These are phyloP conservation scores for Arthrobotrys iridis DNA, from an alignment of 2,329 filamentous ascomycete genomes.

Conservation along the genomic window DNA sequence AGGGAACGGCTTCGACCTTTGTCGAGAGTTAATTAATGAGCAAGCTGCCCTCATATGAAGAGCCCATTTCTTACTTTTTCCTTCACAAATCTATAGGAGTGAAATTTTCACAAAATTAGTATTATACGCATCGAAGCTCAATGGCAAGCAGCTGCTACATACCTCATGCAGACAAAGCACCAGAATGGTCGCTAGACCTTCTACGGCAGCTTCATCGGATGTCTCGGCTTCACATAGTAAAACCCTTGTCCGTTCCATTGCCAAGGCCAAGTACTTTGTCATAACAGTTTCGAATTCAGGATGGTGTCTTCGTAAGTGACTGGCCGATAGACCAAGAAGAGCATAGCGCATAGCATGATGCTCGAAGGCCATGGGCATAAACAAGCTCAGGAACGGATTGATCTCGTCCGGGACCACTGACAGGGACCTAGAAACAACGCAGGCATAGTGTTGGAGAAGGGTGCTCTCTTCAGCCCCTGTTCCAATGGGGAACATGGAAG, in stretches of 20 bases:
- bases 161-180: slow-evolving; percentile 55
- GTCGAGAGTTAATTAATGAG: slow-evolving; percentile 50
- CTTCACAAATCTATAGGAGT: slow-evolving; percentile 52
- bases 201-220: slow-evolving; percentile 53
- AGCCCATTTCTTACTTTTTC: slow-evolving; percentile 51
- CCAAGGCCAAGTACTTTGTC: slow-evolving; percentile 52
- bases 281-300: slow-evolving; percentile 50
- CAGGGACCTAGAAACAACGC: slow-evolving; percentile 54
- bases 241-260: slow-evolving; percentile 51
- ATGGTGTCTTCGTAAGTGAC: slow-evolving; percentile 53
- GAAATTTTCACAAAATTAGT: slow-evolving; percentile 5
- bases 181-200: slow-evolving; percentile 54
- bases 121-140: not conserved
- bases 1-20: slow-evolving; percentile 46
- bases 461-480: slow-evolving; percentile 45
- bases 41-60: slow-evolving; percentile 53
- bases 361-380: slow-evolving; percentile 54
- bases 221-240: slow-evolving; percentile 48
- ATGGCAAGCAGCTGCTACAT: slow-evolving; percentile 16
- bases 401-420: slow-evolving; percentile 55
- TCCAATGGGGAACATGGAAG: slow-evolving; percentile 46
- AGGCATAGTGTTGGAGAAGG: slow-evolving; percentile 55
- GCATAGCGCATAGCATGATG: slow-evolving; percentile 54
- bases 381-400: slow-evolving; percentile 53
- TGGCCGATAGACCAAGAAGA: slow-evolving; percentile 52